Evolutionary conservation across 192 early-diverging fungal species (phyloP), one percentile per base, ranked within the genome.

Genomic region (Coemansia biformis): DNA sequence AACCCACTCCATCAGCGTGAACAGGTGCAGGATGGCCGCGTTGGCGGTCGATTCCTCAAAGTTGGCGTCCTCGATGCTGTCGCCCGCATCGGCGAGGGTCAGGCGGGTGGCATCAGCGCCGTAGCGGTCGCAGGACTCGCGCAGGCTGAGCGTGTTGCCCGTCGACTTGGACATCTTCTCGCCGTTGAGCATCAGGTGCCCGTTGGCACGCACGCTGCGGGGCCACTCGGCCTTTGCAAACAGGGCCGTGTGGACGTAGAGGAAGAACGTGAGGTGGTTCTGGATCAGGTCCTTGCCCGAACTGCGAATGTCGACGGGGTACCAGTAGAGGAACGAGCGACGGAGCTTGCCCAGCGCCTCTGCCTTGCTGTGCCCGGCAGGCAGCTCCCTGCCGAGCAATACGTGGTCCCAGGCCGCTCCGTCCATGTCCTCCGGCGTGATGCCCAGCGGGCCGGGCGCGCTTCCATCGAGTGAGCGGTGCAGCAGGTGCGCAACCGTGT

Each of bases 81-180:
- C 96, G 52, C 96, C 94, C 29, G 96, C 92, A 78, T 93, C 93
- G 37, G 96, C 96, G 51, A 99, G 78, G 5, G 91, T 83, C 63
- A 99, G 78, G 28, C 94, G 86, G 9, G 90, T 90, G 28, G 94
- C 96, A 63, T 99, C 96, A 32, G 96, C 94, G 52, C 96, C 93
- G 51, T 87, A 99, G 51, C 80, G 85, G 26, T 82, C 78, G 28
- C 89, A 66, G 13, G 87, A 81, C 43, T 96, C 85, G 41, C 66
- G 56, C 44, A 94, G 63, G 32, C 85, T 94, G 73, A 98, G 66
- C 58, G 91, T 94, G 80, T 96, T 99, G 33, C 96, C 96, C 8
- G 89, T 94, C 15, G 87, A 91, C 73, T 99, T 99, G 52, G 88
- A 83, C 96, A 99, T 99, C 82, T 99, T 99, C 23, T 91, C 86